Evolutionary conservation across 2,329 filamentous ascomycete genomes (phyloP).

Genomic region (Knufia fluminis): DNA sequence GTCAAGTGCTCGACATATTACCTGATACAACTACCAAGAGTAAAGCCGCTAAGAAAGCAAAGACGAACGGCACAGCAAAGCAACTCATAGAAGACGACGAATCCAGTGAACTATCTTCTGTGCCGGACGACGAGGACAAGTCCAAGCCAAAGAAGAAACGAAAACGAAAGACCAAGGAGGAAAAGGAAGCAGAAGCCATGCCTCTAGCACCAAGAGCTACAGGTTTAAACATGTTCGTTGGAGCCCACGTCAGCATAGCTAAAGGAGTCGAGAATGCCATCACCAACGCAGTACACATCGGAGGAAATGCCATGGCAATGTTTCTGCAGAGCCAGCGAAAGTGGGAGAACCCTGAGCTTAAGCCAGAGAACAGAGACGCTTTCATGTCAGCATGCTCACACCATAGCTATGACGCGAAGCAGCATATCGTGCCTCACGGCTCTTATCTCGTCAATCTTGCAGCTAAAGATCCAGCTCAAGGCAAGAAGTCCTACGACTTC

Average conservation of each 20-base stretch:
- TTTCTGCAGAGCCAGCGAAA: constrained; percentile 96
- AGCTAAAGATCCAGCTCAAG: constrained; percentile 68
- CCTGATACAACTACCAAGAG: not conserved
- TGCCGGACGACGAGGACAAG: constrained; percentile 11
- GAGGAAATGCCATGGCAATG: constrained; percentile 82
- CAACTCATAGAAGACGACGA: not conserved
- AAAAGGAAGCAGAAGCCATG: constrained; percentile 48
- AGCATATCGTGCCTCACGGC: constrained; percentile 78
- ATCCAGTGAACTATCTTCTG: constrained; percentile 3
- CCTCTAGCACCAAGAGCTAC: constrained; percentile 62
- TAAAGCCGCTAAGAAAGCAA: not conserved
- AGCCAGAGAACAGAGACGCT: constrained; percentile 54
- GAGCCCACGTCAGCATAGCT: constrained; percentile 83
- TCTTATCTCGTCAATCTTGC: constrained; percentile 96
- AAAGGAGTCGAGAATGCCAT: constrained; percentile 92
- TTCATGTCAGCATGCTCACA: constrained; percentile 62
- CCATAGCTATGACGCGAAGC: constrained; percentile 60
- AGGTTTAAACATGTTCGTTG: constrained; percentile 71
- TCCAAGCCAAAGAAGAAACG: constrained; percentile 9
- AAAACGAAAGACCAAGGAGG: constrained; percentile 49
- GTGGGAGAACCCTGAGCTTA: constrained; percentile 75
- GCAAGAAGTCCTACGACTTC: constrained; percentile 70
- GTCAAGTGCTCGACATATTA: not conserved
- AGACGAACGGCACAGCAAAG: not conserved
- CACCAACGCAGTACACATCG: constrained; percentile 66